These are phyloP conservation scores for Erythrophleum fordii DNA, from an alignment of 306 rosid species.

Conservation along the genomic window DNA sequence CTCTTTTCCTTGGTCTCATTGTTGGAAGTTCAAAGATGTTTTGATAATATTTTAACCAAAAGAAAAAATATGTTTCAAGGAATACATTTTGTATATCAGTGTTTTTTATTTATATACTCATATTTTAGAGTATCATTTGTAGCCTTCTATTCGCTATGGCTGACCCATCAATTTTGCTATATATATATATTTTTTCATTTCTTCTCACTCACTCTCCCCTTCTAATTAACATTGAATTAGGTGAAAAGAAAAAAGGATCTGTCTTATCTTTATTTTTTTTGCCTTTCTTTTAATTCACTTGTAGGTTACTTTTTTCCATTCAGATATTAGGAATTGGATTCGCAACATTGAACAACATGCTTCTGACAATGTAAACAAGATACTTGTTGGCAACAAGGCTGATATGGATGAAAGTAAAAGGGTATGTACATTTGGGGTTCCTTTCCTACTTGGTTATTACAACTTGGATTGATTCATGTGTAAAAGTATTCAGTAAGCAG, in stretches of 20 bases:
- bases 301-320: constrained; percentile 20
- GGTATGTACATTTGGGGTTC: constrained; percentile 45
- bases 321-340: constrained; percentile 82
- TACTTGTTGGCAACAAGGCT: constrained; percentile 81
- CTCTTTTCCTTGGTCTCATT: constrained; percentile 30
- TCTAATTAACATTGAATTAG: background rate
- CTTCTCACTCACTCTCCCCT: background rate
- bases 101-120: background rate
- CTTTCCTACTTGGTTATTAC: background rate
- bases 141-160: background rate
- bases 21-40: constrained; percentile 15
- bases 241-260: background rate
- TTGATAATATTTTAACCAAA: background rate
- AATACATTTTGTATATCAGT: background rate
- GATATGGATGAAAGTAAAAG: constrained; percentile 82
- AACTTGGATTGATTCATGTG: constrained; percentile 25
- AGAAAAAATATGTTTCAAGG: background rate
- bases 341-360: constrained; percentile 85
- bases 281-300: constrained; percentile 12
- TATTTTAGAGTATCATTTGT: background rate
- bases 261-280: background rate
- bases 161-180: background rate
- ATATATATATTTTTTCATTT: background rate
- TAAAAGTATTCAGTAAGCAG: background rate
- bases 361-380: constrained; percentile 74